These are phyloP conservation scores for Zygnema cylindricum DNA, from an alignment of 139 green algal species.

Conservation along the genomic window DNA sequence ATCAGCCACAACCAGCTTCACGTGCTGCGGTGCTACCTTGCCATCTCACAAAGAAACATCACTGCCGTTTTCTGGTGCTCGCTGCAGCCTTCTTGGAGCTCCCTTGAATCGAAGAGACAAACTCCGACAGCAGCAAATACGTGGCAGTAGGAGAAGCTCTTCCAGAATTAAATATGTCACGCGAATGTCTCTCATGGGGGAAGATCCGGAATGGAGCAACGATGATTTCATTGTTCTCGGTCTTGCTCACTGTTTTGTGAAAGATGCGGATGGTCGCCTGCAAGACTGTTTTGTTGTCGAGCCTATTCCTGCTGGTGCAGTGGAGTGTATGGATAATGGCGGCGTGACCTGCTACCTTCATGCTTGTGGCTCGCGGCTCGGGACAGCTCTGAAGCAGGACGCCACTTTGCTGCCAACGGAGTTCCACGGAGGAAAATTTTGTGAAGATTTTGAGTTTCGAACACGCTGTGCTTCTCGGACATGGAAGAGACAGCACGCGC, in stretches of 20 bases:
- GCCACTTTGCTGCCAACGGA: conserved; percentile 68
- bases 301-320: conserved; percentile 77
- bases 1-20: too few relatives aligned
- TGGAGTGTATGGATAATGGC: conserved; percentile 87
- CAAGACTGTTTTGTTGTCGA: conserved; percentile 80
- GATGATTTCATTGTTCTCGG: conserved; percentile 66
- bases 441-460: conserved; percentile 80
- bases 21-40: too few relatives aligned
- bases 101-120: too few relatives aligned
- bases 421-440: conserved; percentile 74
- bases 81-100: too few relatives aligned
- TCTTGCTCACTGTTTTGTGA: conserved; percentile 86
- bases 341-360: conserved; percentile 81
- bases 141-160: too few relatives aligned
- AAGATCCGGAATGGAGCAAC: conserved; percentile 47
- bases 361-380: conserved; percentile 72
- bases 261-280: conserved; percentile 77
- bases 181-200: conserved; percentile 23
- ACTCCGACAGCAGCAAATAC: too few relatives aligned
- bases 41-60: too few relatives aligned
- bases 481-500: conserved; percentile 82
- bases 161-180: too few relatives aligned
- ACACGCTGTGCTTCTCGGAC: conserved; percentile 79
- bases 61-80: too few relatives aligned
- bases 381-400: conserved; percentile 69